Base-by-base conservation (phyloP, 176 grass and related monocot species). In the Melocanna baccifera region DNA sequence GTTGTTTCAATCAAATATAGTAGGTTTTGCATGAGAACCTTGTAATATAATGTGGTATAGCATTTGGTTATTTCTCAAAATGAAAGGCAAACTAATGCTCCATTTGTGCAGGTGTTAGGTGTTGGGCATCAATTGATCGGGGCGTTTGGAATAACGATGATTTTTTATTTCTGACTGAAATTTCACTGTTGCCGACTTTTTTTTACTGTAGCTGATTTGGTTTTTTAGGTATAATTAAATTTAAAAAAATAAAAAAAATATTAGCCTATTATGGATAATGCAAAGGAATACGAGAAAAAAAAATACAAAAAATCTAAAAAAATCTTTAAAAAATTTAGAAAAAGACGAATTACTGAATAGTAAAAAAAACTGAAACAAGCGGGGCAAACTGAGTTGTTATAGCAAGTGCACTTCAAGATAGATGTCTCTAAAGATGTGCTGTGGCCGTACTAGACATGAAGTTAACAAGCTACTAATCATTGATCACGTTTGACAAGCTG, bases 71-170 rank as follows among this genome's bases (percentile, higher is more conserved):
- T 25, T 81, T 70, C 25, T 40, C 29, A 64, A 51, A 63, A 83
- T 58, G 11, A 41, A 58, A 66, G 11, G 15, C 15, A 55, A 76
- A 50, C 11, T 62, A 29, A 52, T 70, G 12, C 23, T 77, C 23
- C 81, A 48, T 88, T 45, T 78, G 69, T 72, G 48, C 59, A 80
- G 68, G 75, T 59, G 22, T 84, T 73, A 73, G 45, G 58, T 69
- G 15, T 66, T 52, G 30, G 78, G 76, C 66, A 40, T 43, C 48
- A 51, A 66, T 73, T 88, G 67, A n/a, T n/a, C n/a, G n/a, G n/a
- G n/a, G n/a, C n/a, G n/a, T n/a, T n/a, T n/a, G n/a, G n/a, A n/a
- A n/a, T n/a, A n/a, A n/a, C n/a, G n/a, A n/a, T n/a, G n/a, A n/a
- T n/a, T n/a, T n/a, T n/a, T n/a, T n/a, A n/a, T n/a, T n/a, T n/a